phyloP scores from a whole-genome alignment of 371 early-diverging fungal genomes.

The Mucor sp. region DNA sequence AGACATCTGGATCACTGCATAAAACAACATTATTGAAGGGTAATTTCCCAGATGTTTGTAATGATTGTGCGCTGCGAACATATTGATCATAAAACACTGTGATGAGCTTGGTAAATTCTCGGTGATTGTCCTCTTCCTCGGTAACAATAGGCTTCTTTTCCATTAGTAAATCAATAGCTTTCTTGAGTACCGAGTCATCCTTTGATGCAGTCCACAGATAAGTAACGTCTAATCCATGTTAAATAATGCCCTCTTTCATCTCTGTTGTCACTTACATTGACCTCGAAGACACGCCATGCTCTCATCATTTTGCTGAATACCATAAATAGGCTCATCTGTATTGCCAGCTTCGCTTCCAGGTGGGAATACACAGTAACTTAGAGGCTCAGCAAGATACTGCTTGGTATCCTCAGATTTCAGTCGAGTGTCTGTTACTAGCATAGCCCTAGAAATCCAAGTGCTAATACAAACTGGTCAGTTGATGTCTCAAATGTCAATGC shows the following conservation, averaged over 20 bases:
- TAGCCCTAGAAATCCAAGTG: constrained; percentile 50
- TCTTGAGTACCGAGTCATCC: constrained; percentile 29
- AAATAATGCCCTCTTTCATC: not conserved
- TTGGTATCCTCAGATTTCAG: constrained; percentile 38
- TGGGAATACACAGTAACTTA: constrained; percentile 64
- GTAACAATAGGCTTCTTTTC: constrained; percentile 6
- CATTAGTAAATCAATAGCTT: constrained; percentile 29
- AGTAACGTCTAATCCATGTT: constrained; percentile 22
- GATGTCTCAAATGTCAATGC: not conserved
- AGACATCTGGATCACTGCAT: constrained; percentile 45
- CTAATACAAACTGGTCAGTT: constrained; percentile 19
- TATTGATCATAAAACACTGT: constrained; percentile 53
- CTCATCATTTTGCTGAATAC: constrained; percentile 60
- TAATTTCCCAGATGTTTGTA: constrained; percentile 26
- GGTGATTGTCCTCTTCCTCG: not conserved
- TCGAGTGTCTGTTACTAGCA: constrained; percentile 49
- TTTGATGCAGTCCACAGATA: constrained; percentile 34
- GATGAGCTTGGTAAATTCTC: constrained; percentile 19
- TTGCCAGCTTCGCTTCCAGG: constrained; percentile 45
- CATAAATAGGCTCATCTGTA: constrained; percentile 48
- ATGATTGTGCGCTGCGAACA: constrained; percentile 25
- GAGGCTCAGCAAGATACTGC: constrained; percentile 18
- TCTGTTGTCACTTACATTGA: constrained; percentile 51
- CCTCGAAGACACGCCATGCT: constrained; percentile 66
- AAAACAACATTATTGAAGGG: constrained; percentile 46